These are phyloP conservation scores for Fusarium nygamai DNA, from an alignment of 2,329 filamentous ascomycete genomes.

Conservation along the genomic window DNA sequence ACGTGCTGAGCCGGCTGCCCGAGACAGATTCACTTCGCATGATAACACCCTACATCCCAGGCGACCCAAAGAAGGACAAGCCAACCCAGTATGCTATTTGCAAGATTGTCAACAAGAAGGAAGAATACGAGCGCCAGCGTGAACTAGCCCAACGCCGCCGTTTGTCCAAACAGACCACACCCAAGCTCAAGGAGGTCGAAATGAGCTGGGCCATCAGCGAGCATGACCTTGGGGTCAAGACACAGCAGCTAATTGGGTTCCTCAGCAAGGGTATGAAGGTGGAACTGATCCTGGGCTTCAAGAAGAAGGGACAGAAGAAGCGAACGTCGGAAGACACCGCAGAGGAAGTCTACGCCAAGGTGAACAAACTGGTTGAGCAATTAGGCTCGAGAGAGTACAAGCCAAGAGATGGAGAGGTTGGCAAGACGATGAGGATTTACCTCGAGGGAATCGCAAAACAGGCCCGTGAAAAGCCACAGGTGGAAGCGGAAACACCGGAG, in stretches of 20 bases:
- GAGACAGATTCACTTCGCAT: conserved; percentile 53
- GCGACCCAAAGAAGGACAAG: conserved; percentile 39
- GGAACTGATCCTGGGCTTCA: conserved; percentile 72
- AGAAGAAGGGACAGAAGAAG: conserved; percentile 69
- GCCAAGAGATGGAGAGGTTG: conserved; percentile 56
- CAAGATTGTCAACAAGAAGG: conserved; percentile 71
- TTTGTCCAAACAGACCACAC: conserved; percentile 53
- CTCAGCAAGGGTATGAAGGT: conserved; percentile 79
- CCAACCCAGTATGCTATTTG: conserved; percentile 67
- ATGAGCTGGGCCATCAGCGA: conserved; percentile 86
- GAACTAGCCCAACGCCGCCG: conserved; percentile 56
- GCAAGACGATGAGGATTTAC: conserved; percentile 55
- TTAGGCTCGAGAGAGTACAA: conserved; percentile 57
- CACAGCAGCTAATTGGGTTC: conserved; percentile 75
- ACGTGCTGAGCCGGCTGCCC: conserved; percentile 55
- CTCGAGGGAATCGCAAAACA: conserved; percentile 51
- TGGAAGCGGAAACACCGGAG: not conserved
- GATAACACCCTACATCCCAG: conserved; percentile 51
- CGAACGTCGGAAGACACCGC: conserved; percentile 70
- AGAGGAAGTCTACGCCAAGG: conserved; percentile 60
- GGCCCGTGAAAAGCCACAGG: not conserved
- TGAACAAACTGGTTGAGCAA: conserved; percentile 49
- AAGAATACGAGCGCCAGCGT: conserved; percentile 56
- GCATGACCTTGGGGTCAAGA: conserved; percentile 78
- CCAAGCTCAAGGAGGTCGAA: conserved; percentile 79